Evolutionary conservation across 1,284 basidiomycete species (phyloP), one percentile per base, ranked within the genome.

Genomic region (Anthracocystis setariae): DNA sequence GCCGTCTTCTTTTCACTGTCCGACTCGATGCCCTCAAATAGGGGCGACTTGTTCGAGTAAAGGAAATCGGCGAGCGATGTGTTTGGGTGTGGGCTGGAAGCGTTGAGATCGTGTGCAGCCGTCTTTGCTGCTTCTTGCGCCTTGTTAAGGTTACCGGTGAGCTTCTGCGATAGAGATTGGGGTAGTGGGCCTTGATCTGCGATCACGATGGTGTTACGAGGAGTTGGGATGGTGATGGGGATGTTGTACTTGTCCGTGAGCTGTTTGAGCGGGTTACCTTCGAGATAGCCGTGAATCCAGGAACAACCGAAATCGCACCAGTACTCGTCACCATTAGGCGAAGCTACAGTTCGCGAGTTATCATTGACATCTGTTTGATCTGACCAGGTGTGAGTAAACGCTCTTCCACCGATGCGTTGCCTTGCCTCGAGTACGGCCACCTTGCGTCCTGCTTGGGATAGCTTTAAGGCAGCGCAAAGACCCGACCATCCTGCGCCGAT

Each of bases 1-100:
- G 82, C 83, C 0, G 81, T 72, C 15, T 65, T 42, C 39, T 86
- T 86, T 87, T 97, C 94, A 88, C 94, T 93, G 24, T 67, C 65
- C 3, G 39, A 64, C 42, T 51, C 53, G 40, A 76, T 65, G 20
- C 64, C 62, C 5, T 24, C 55, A 40, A 65, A 78, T 17, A 78
- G 65, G 2, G 79, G 61, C 25, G 84, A 85, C 4, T 53, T 40
- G 21, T 76, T n/a, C n/a, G 58, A 52, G 59, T 84, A 82, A 7
- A 85, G 65, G n/a, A 78, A 82, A 8, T 78, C 79, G 2, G 84
- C 83, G 29, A 84, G 80, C 35, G 71, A 44, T 63, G 79, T 20
- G 62, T 42, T 24, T 47, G 58, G 12, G 77, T 60, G 37, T 2
- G 67, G 68, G 2, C 77, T 38, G 0, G 79, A 78, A 5, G 76